These are phyloP conservation scores for Podila epicladia DNA, from an alignment of 192 early-diverging fungal genomes.

Conservation along the genomic window DNA sequence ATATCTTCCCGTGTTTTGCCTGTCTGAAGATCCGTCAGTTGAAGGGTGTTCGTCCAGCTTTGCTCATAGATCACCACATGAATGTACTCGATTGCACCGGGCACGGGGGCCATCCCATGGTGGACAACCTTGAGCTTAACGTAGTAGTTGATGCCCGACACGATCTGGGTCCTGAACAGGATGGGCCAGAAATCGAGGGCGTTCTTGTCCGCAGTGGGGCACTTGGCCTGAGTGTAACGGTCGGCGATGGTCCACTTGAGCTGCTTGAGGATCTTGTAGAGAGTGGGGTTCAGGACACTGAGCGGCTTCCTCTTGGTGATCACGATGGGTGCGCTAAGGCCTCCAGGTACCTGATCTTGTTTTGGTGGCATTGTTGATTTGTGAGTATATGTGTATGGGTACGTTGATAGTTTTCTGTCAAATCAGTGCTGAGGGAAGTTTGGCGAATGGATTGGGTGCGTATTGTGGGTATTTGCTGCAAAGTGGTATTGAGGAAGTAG, in stretches of 20 bases:
- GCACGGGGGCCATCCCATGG: not conserved
- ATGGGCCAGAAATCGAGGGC: constrained; percentile 10
- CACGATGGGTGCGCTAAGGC: not conserved
- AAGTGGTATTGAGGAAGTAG: no score
- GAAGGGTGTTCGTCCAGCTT: constrained; percentile 6
- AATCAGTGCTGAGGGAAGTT: not conserved
- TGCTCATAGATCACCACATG: constrained; percentile 27
- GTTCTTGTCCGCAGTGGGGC: not conserved
- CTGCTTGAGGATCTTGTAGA: constrained; percentile 1
- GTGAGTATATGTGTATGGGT: not conserved
- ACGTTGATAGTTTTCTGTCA: not conserved
- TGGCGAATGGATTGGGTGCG: not conserved
- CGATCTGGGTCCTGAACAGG: constrained; percentile 21
- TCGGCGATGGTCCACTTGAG: not conserved
- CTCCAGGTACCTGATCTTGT: not conserved
- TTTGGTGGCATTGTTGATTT: not conserved
- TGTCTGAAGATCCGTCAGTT: constrained; percentile 9
- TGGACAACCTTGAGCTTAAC: constrained; percentile 23
- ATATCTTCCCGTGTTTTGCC: constrained; percentile 2
- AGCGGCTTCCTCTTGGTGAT: constrained; percentile 17
- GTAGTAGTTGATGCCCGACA: constrained; percentile 26
- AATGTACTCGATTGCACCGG: not conserved
- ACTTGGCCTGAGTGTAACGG: not conserved
- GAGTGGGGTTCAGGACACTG: not conserved
- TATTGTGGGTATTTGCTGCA: not conserved